Evolutionary conservation across 345 rosid genomes (phyloP).

Genomic region (Nephelium lappaceum): DNA sequence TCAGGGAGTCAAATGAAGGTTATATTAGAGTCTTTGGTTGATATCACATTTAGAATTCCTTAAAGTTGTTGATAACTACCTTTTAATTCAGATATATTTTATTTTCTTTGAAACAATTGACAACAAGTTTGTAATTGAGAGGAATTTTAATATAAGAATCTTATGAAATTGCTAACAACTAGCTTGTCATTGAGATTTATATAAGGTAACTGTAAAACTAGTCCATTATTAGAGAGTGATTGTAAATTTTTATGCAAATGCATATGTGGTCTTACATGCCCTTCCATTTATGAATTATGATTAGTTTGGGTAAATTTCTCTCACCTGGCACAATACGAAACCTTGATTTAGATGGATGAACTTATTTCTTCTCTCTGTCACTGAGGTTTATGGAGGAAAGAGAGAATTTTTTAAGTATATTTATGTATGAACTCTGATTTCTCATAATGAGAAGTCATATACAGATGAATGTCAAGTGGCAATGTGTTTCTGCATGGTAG

Average conservation of each 20-base stretch:
- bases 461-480: neutral
- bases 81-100: no score
- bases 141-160: neutral
- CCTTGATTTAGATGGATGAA: neutral
- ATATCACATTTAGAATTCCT: neutral
- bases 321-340: neutral
- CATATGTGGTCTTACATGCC: neutral
- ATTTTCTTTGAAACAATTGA: no score
- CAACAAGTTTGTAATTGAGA: no score
- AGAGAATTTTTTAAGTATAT: neutral
- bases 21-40: neutral
- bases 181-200: neutral
- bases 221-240: neutral
- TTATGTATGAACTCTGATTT: neutral
- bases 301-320: neutral
- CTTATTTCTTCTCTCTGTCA: neutral
- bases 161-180: neutral
- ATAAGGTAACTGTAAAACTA: neutral
- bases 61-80: neutral
- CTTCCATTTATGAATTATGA: neutral
- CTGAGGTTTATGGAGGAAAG: neutral
- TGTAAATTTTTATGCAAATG: neutral
- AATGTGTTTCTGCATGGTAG: constrained; percentile 12
- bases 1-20: neutral
- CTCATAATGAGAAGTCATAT: neutral